Evolutionary conservation across 768 basidiomycete genomes (phyloP).

Genomic region (Galerina marginata): DNA sequence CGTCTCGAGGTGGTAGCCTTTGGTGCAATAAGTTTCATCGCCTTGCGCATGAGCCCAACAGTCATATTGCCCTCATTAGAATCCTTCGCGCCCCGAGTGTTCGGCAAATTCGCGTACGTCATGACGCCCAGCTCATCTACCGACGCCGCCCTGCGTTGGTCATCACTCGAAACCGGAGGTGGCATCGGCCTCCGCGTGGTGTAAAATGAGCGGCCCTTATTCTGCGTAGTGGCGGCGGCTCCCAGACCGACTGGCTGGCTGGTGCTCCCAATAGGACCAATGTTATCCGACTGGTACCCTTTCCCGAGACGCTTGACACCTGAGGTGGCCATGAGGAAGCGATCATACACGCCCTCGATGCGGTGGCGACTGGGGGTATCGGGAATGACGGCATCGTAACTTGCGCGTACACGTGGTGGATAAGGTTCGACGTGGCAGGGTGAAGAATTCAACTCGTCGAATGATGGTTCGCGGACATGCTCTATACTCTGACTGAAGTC

Average conservation of each 20-base stretch:
- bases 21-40: slow-evolving; percentile 79
- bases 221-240: slow-evolving; percentile 29
- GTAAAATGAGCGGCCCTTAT: slow-evolving; percentile 51
- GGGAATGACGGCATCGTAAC: slow-evolving; percentile 38
- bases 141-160: slow-evolving; percentile 49
- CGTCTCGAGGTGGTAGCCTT: slow-evolving; percentile 59
- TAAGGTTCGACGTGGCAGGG: slow-evolving; percentile 71
- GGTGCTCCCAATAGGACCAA: slow-evolving; percentile 45
- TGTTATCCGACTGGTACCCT: slow-evolving; percentile 79
- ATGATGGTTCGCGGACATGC: slow-evolving; percentile 36
- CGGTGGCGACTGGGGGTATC: slow-evolving; percentile 65
- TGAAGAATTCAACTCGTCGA: slow-evolving; percentile 65
- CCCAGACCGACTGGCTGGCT: slow-evolving; percentile 22
- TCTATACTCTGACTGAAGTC: slow-evolving; percentile 31
- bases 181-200: slow-evolving; percentile 63
- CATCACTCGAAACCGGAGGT: slow-evolving; percentile 74
- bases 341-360: slow-evolving; percentile 79
- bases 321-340: slow-evolving; percentile 81
- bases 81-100: slow-evolving; percentile 16
- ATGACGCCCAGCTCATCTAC: slow-evolving; percentile 73
- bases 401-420: slow-evolving; percentile 50
- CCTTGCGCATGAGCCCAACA: slow-evolving; percentile 66
- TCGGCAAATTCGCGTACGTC: slow-evolving; percentile 34
- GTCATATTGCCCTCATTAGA: slow-evolving; percentile 53
- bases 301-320: slow-evolving; percentile 81